These are phyloP conservation scores for Gnaphalium uliginosum DNA, from an alignment of 129 eudicot genomes.

Conservation along the genomic window DNA sequence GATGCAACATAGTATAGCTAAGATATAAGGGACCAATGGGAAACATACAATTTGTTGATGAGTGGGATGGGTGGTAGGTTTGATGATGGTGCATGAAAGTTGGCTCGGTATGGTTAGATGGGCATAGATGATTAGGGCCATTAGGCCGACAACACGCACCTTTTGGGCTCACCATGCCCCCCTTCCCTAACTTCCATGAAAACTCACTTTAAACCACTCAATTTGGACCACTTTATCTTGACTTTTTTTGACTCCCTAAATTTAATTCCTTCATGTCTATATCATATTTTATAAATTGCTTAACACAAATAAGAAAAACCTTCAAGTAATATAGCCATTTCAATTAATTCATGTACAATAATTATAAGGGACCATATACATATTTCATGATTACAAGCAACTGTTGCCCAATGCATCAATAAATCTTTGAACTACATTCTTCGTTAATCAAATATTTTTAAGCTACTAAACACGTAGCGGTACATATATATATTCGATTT, in stretches of 20 bases:
- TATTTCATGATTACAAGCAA: too few relatives aligned
- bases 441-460: too few relatives aligned
- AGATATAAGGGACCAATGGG: slow-evolving; percentile 28
- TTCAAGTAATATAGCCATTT: too few relatives aligned
- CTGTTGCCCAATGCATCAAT: too few relatives aligned
- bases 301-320: too few relatives aligned
- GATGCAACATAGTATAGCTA: slow-evolving; percentile 22
- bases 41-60: slow-evolving; percentile 33
- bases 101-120: slow-evolving; percentile 37
- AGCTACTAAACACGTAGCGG: too few relatives aligned
- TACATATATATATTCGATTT: too few relatives aligned
- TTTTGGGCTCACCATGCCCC: slow-evolving; percentile 41
- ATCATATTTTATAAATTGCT: not conserved
- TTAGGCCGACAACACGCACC: slow-evolving; percentile 42
- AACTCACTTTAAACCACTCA: slow-evolving; percentile 32
- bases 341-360: too few relatives aligned
- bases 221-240: slow-evolving; percentile 30
- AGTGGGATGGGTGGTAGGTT: slow-evolving; percentile 29
- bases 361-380: too few relatives aligned
- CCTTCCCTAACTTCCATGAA: slow-evolving; percentile 35
- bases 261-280: not conserved
- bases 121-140: slow-evolving; percentile 28
- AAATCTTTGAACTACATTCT: too few relatives aligned
- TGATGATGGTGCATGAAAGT: slow-evolving; percentile 25
- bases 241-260: not conserved